Evolutionary conservation across 2,329 filamentous ascomycete genomes (phyloP), one percentile per base, ranked within the genome.

Genomic region (Thelonectria rubi): DNA sequence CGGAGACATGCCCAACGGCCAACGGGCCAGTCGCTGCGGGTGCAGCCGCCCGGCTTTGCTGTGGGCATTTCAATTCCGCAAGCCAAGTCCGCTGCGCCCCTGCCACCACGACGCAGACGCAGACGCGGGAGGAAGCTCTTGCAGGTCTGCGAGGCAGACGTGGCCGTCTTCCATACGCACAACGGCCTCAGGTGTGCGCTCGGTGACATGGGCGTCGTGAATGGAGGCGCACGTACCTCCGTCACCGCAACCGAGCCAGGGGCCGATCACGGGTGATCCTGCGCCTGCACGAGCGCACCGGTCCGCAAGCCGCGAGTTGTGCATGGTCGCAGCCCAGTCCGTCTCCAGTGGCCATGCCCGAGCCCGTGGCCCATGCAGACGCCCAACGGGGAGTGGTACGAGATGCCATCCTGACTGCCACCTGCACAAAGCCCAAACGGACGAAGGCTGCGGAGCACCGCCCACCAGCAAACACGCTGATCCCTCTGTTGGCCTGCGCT

Each of bases 231-330:
- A 59, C 53, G 42, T 60, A 63, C 58, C 57, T 64, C 56, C 46
- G 60, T 60, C 58, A 45, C 58, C 52, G 55, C 57, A 60, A 21
- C 63, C 60, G 63, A 66, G 55, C 62, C 48, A 69, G 65, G 66
- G 68, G 67, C 70, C 65, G 69, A 72, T 75, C 70, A 73, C 70
- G 72, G 73, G 68, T 74, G 66, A 75, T 73, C 65, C 72, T 73
- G 69, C 75, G 73, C 65, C 71, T 76, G 74, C 71, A 76, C 60
- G 72, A 72, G 73, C 74, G 75, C 72, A 73, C 73, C 74, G 74
- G 74, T 74, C 73, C 74, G 66, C 66, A 65, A 62, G 74, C 68
- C 60, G 58, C 55, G 63, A 66, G 48, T 60, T 64, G 56, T 62
- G 61, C 56, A 60, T 58, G 51, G 59, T 24, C 24, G 24, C 24